phyloP scores from a whole-genome alignment of 768 basidiomycete species.

The Tephrocybe sp. region DNA sequence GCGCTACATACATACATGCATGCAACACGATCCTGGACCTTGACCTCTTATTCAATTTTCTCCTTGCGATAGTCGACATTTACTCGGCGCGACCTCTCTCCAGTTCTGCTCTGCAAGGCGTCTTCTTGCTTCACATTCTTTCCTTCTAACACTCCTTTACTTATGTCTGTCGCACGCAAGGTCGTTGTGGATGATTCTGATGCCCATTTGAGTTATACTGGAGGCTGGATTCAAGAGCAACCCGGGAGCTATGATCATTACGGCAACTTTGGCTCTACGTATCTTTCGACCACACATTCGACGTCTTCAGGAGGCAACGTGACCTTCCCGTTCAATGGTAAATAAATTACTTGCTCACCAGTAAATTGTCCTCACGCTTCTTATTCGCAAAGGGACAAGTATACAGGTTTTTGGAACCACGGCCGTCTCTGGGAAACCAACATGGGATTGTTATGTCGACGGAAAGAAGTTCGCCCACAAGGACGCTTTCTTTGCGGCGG shows the following conservation, averaged over 20 bases:
- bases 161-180: neutral
- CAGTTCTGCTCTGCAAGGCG: too few relatives aligned
- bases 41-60: too few relatives aligned
- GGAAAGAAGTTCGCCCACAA: neutral
- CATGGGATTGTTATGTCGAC: conserved; percentile 3
- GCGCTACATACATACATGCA: too few relatives aligned
- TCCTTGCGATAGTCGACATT: too few relatives aligned
- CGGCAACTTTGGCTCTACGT: neutral
- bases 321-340: neutral
- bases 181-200: neutral
- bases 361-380: neutral
- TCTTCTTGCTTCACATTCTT: neutral
- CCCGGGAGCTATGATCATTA: neutral
- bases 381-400: neutral
- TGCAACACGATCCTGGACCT: too few relatives aligned
- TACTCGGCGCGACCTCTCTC: too few relatives aligned
- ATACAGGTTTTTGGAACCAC: neutral
- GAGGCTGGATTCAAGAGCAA: neutral
- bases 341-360: neutral
- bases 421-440: neutral
- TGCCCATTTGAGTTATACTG: neutral
- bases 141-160: neutral
- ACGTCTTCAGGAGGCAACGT: neutral
- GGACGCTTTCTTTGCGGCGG: neutral
- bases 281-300: neutral